Conservation (phyloP, 805 yeast species). For the Kodamaea leandrae region DNA sequence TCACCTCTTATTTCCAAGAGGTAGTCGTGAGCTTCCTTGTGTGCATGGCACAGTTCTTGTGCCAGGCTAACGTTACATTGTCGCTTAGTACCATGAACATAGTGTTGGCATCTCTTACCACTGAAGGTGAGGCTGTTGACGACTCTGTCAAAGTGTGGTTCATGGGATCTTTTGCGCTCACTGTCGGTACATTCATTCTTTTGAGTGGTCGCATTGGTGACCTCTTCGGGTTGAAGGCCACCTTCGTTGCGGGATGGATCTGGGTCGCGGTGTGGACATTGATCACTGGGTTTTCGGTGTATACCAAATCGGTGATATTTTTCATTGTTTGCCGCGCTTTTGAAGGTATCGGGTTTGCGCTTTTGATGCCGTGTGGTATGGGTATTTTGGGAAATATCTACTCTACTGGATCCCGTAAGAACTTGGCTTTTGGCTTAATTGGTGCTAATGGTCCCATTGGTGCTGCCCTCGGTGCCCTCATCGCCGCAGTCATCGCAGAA, state of each 20-base stretch:
- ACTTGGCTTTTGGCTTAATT: constrained; percentile 51
- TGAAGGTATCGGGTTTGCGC: constrained; percentile 65
- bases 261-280: constrained; percentile 59
- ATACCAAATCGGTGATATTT: constrained; percentile 47
- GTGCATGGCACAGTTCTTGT: constrained; percentile 34
- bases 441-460: constrained; percentile 68
- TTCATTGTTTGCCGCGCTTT: constrained; percentile 49
- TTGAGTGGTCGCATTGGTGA: constrained; percentile 73
- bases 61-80: constrained; percentile 40
- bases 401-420: constrained; percentile 46
- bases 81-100: constrained; percentile 38
- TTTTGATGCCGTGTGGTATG: constrained; percentile 57
- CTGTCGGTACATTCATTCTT: constrained; percentile 71
- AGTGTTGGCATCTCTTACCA: constrained; percentile 26
- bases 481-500: constrained; percentile 49
- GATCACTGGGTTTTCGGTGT: constrained; percentile 56
- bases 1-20: constrained; percentile 25
- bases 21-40: constrained; percentile 20
- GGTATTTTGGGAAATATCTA: constrained; percentile 51
- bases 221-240: constrained; percentile 57
- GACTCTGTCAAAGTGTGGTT: constrained; percentile 44
- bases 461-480: constrained; percentile 51
- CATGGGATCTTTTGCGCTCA: constrained; percentile 66
- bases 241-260: constrained; percentile 53
- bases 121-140: constrained; percentile 5